Conservation (phyloP, 1,139 yeast genomes). For the Suzukiozyma palmioleophila region DNA sequence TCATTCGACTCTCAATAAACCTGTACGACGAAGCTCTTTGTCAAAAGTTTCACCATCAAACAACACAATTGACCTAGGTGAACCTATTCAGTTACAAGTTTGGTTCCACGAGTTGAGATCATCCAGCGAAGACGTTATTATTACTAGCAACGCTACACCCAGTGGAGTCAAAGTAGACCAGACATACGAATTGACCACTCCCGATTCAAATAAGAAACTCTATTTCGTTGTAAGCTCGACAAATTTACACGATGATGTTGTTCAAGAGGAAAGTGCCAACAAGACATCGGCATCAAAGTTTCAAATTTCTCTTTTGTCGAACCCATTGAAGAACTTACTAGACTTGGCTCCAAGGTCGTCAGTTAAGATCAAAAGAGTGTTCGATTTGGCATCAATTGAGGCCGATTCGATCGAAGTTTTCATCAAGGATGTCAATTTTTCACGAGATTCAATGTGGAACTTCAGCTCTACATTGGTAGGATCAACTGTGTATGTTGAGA, state of each 20-base stretch:
- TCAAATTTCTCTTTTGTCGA: constrained; percentile 57
- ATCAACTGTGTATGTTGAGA: constrained; percentile 63
- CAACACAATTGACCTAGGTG: constrained; percentile 8
- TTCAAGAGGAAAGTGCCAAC: constrained; percentile 5
- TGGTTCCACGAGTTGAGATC: constrained; percentile 73
- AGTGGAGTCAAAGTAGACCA: constrained; percentile 64
- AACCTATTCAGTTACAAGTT: constrained; percentile 47
- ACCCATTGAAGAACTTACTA: constrained; percentile 56
- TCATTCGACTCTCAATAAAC: background rate
- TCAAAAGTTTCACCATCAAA: background rate
- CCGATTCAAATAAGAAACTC: constrained; percentile 20
- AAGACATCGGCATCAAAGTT: constrained; percentile 10
- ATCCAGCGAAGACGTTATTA: constrained; percentile 54
- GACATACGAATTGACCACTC: constrained; percentile 56
- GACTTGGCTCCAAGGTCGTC: constrained; percentile 65
- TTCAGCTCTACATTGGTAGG: constrained; percentile 60
- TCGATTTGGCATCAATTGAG: constrained; percentile 41
- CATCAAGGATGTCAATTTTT: constrained; percentile 73
- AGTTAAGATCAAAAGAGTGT: constrained; percentile 48
- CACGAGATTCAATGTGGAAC: constrained; percentile 94
- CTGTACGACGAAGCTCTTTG: constrained; percentile 2
- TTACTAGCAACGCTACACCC: constrained; percentile 56
- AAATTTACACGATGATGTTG: constrained; percentile 12
- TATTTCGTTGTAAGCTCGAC: constrained; percentile 20
- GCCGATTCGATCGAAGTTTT: constrained; percentile 82